These are phyloP conservation scores for Solanum acaule DNA, from an alignment of 257 asterid species.

Conservation along the genomic window DNA sequence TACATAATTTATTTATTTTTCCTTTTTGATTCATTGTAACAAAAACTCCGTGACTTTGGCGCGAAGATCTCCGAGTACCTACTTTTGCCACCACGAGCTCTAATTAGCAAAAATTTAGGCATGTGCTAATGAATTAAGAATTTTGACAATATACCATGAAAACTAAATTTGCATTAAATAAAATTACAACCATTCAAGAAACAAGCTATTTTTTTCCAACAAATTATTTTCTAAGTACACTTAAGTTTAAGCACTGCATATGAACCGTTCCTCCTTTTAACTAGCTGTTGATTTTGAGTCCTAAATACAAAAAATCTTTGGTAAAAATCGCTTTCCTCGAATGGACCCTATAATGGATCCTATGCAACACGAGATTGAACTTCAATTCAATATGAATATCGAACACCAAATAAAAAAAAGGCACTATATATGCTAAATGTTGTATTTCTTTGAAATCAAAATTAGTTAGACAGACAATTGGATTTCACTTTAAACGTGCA, in stretches of 20 bases:
- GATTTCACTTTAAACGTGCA: not conserved
- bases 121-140: not conserved
- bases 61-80: not conserved
- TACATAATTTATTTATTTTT: not conserved
- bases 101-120: not conserved
- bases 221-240: no score
- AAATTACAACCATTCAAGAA: not conserved
- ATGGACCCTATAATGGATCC: not conserved
- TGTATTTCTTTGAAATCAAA: not conserved
- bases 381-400: not conserved
- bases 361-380: not conserved
- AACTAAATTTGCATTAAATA: not conserved
- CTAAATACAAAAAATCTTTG: not conserved
- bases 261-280: not conserved
- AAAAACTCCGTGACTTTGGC: not conserved
- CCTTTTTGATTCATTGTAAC: not conserved
- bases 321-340: not conserved
- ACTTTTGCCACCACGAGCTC: not conserved
- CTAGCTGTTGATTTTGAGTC: not conserved
- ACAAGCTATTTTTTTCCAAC: no score
- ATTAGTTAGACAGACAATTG: not conserved
- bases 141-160: not conserved
- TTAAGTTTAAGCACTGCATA: no score
- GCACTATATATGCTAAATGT: not conserved
- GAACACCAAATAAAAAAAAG: accelerated